Percentiles rank a stretch among this genome's conserved stretches.
Evolutionary conservation across 2,329 filamentous ascomycete genomes (phyloP).

Genomic region (Harringtonia aguacate): DNA sequence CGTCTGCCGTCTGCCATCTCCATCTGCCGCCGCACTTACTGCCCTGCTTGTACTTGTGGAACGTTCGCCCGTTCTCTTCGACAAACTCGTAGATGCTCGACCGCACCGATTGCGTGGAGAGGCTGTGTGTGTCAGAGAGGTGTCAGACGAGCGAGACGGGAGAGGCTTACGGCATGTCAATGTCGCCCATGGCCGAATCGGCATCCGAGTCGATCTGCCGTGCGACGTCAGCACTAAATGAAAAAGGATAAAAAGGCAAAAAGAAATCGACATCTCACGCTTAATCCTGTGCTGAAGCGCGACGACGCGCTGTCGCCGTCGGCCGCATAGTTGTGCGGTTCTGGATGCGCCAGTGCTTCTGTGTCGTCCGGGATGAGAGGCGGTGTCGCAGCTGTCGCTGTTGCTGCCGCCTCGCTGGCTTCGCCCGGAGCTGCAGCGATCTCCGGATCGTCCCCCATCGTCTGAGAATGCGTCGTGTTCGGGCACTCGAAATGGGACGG

Average conservation of each 20-base stretch:
- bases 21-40: conserved; percentile 8
- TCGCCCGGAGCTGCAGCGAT: too few relatives aligned
- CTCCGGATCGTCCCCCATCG: too few relatives aligned
- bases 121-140: background rate
- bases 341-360: too few relatives aligned
- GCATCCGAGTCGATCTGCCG: conserved; percentile 8
- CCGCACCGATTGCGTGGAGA: conserved; percentile 8
- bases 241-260: too few relatives aligned
- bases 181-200: conserved; percentile 6
- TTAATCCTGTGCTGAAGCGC: conserved; percentile 10
- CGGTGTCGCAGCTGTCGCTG: too few relatives aligned
- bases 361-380: too few relatives aligned
- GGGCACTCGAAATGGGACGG: too few relatives aligned
- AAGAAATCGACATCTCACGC: conserved; percentile 3
- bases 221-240: background rate
- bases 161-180: conserved; percentile 2
- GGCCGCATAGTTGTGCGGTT: too few relatives aligned
- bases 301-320: conserved; percentile 5
- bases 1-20: background rate
- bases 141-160: background rate
- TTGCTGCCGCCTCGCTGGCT: too few relatives aligned
- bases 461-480: too few relatives aligned
- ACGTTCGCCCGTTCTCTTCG: conserved; percentile 12
- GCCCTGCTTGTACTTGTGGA: conserved; percentile 12
- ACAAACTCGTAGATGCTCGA: conserved; percentile 13